Base-by-base conservation (phyloP, 805 yeast genomes). In the Wickerhamomyces bisporus region DNA sequence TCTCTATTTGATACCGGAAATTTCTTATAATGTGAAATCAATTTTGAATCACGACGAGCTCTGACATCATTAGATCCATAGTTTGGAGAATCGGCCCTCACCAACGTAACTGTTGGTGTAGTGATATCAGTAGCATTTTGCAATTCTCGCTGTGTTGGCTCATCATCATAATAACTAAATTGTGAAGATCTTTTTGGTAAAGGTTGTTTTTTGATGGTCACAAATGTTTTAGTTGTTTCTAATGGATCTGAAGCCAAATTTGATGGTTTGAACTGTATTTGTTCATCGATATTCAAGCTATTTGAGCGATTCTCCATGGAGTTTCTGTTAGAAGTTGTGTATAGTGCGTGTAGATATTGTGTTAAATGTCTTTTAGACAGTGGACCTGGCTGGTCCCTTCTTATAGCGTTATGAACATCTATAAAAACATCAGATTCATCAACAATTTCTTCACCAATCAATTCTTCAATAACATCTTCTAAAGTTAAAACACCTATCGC, bases 401-500 rank as follows among this genome's bases (percentile, higher is more conserved):
- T 85, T 55, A 89, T 87, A 42, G 86, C 86, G 46, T 85, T 84
- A 60, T 86, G 86, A 45, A 89, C 84, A 62, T 91, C 97, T 41
- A 89, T 75, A 55, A 84, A 88, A 15, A 93, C 97, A 58, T 91
- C 98, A 18, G 88, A 79, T 64, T 91, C 98, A 57, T 91, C 98
- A 30, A 91, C 91, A 54, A 91, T 91, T 60, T 91, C 98, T 62
- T 91, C 98, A 35, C 98, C 98, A 60, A 91, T 91, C 47, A 91
- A 71, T 63, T 91, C 98, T 61, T 91, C 98, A 55, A 91, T 93
- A n/a, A 91, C 97, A 57, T 91, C 98, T 62, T 91, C 98, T 43
- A 91, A 68, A 1, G 98, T 91, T 31, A 91, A 68, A 9, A 91
- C 95, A 47, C 98, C 98, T 24, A 83, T 58, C 1, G 96, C 93